Evolutionary conservation across 805 yeast genomes (phyloP), one percentile per base, ranked within the genome.

Genomic region (Teunomyces kruisii): DNA sequence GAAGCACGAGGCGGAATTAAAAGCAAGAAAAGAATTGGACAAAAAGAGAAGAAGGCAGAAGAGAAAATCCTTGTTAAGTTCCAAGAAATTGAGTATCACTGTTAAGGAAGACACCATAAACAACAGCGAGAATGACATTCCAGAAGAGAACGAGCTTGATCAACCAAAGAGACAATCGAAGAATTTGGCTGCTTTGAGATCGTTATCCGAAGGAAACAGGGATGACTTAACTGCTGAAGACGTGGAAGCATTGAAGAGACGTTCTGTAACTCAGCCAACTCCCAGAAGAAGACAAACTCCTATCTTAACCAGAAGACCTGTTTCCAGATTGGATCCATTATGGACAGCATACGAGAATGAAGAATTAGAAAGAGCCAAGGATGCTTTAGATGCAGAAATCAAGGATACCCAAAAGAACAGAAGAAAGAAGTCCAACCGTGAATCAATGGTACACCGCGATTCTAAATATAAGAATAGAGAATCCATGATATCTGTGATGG

Each of bases 311-410:
- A 73, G 83, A 47, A 70, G 80, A 47, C 84, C 84, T 6, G 75
- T 77, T 12, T 78, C 83, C 1, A 71, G 76, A 48, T 66, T 80
- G 42, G 84, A 80, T 58, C 84, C 84, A 22, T 68, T 81, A 48
- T 77, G 76, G 72, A 64, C 65, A 28, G 78, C 76, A 3, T 77
- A 75, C 54, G 80, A 78, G 49, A 73, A 68, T 62, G 74, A 66
- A 47, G 72, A 72, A 61, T 63, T 64, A 55, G 75, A 61, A 46
- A 62, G 61, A 52, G 81, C 67, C 46, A 68, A 67, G 55, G 76
- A 64, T 57, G 78, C 63, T 45, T 65, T 61, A 55, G 70, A 61
- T 42, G 68, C 65, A 9, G 73, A 68, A 47, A 58, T 51, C 37
- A 50, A 47, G 6, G 68, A 64, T 10, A 36, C 59, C 15, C 44